phyloP scores from a whole-genome alignment of 208 protist genomes.

The Trypanosoma theileri region DNA sequence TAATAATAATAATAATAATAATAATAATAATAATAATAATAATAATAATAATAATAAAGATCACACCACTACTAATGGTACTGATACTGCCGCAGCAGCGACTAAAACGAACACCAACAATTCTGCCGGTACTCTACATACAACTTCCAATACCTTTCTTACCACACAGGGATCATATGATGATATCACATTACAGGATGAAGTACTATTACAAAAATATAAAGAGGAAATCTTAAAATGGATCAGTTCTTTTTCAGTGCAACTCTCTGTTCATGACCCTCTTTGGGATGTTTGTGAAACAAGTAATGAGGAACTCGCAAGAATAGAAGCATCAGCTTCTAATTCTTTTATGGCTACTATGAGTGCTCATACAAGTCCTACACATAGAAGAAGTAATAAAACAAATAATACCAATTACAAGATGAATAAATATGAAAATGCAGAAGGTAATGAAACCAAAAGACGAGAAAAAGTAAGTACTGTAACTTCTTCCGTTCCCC shows the following conservation, averaged over 20 bases:
- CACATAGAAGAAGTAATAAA: background rate
- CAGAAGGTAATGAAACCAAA: too few species aligned
- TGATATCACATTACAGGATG: background rate
- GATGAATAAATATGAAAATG: background rate
- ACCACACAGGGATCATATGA: background rate
- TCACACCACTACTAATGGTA: too few species aligned
- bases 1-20: too few species aligned
- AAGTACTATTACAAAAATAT: background rate
- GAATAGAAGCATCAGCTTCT: background rate
- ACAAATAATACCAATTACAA: background rate
- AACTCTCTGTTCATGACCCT: slow-evolving; percentile 16
- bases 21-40: too few species aligned
- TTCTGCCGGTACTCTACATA: too few species aligned
- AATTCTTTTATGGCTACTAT: too few species aligned
- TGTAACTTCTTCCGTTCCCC: background rate
- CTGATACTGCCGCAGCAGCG: too few species aligned
- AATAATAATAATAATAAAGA: too few species aligned
- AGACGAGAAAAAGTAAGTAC: too few species aligned
- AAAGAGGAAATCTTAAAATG: slow-evolving; percentile 18
- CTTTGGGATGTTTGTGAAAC: slow-evolving; percentile 18
- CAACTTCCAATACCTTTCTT: too few species aligned
- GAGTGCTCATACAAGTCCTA: background rate
- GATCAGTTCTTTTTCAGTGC: slow-evolving; percentile 24
- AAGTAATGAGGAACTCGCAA: slow-evolving; percentile 24
- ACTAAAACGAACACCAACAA: too few species aligned